Evolutionary conservation across 2,329 filamentous ascomycete species (phyloP), one percentile per base, ranked within the genome.

Genomic region (Rosellinia necatrix): DNA sequence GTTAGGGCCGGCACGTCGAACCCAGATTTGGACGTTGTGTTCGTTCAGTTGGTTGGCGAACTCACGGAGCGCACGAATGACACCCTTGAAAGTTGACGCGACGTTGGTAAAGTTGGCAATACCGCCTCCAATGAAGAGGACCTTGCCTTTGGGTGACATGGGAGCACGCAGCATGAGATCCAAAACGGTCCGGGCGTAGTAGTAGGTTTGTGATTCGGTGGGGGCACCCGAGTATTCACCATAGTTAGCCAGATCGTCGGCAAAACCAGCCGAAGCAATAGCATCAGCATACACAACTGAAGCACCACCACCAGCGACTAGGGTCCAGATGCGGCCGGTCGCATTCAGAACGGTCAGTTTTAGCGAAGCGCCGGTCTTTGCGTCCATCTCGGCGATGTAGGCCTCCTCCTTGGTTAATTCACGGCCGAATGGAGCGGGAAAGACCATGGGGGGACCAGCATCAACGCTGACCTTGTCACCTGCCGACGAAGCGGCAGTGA

Each of bases 71-170:
- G 94, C 94, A 68, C 91, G 89, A 75, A 99, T 99, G 76, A 99
- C 93, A 81, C 94, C 94, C 86, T 99, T 99, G 89, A 99, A 99
- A 64, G 94, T 99, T 69, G 90, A 94, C 59, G 94, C 94, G 52
- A 99, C 94, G 80, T 97, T 99, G 83, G 94, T 99, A 83, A 99
- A 99, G 89, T 99, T 99, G 84, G 94, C 94, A 84, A 99, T 99
- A 85, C 94, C 94, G 81, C 94, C 94, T 77, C 94, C 94, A 67
- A 99, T 97, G 85, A 99, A 99, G 65, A 99, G 88, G 50, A 99
- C 91, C 86, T 97, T 99, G 82, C 94, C 94, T 72, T 97, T 88
- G 60, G 90, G 84, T 76, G 85, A 82, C 73, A 86, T 76, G 56
- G 94, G 93, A 53, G 93, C 89, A 67, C 94, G 91, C 68, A 99